Base-by-base conservation (phyloP, 257 asterid genomes). In the Cynanchum wilfordii region DNA sequence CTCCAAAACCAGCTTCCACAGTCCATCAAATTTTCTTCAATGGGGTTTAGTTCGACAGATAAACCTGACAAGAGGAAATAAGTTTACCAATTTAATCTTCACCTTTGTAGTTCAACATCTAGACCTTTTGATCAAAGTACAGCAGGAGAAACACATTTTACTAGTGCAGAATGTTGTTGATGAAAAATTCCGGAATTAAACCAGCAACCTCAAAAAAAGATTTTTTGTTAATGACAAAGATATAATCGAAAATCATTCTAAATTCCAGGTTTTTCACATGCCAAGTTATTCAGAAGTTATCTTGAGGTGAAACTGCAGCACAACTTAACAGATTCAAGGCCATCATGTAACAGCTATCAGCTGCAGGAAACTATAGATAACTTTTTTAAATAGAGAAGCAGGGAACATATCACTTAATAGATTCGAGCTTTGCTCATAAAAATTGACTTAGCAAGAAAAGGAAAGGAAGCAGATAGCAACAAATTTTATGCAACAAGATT, bases 1-100 rank as follows among this genome's bases (percentile, higher is more conserved):
- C 85, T 85, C 99, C 99, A 95, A 80, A 79, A 87, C 99, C 99
- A 95, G 82, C 93, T 87, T 82, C 99, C 99, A 60, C 79, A 80
- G 62, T 90, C 95, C 90, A 86, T 86, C 88, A 82, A 76, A 51
- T 84, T 87, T 7, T 80, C 82, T 73, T 82, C 88, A 76, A 92
- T 89, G 52, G 88, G 89, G 82, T 76, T 77, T 85, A 87, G 75
- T 82, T 86, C 83, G 77, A 84, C 73, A 17, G 84, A 85, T 70
- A 92, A 69, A 29, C 73, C 73, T 69, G 62, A 69, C 22, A 69
- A 10, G 25, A 27, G 57, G 19, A 19, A 69, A 29, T 3, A 50
- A 44, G 13, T 47, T n/a, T n/a, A 42, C 60, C 40, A 44, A 69
- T 44, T 68, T 68, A 44, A 66, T 10, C 49, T 66, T 44, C 52